These are phyloP conservation scores for Quercus mongolica DNA, from an alignment of 306 rosid genomes.

Conservation along the genomic window DNA sequence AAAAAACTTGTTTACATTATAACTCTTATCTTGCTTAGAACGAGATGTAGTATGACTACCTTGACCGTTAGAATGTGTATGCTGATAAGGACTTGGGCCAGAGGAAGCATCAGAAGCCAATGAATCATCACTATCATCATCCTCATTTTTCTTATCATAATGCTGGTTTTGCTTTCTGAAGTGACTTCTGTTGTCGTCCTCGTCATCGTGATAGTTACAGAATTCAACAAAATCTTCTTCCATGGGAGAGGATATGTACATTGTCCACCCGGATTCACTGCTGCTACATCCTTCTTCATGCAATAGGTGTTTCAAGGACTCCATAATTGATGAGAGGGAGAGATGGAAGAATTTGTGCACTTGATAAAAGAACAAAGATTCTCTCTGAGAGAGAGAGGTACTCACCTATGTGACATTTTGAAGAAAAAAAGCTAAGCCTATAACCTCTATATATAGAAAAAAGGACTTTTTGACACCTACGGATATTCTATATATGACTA, in stretches of 20 bases:
- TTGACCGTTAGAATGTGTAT: conserved; percentile 4
- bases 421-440: not conserved
- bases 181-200: conserved; percentile 10
- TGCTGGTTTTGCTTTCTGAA: not conserved
- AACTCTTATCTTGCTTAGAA: conserved; percentile 43
- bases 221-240: conserved; percentile 55
- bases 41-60: conserved; percentile 21
- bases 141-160: conserved; percentile 18
- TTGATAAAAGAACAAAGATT: not conserved
- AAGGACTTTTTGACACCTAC: too few relatives aligned
- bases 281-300: conserved; percentile 48
- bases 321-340: not conserved
- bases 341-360: not conserved
- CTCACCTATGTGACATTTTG: not conserved
- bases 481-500: too few relatives aligned
- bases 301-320: not conserved
- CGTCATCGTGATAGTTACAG: conserved; percentile 25
- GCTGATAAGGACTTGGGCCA: conserved; percentile 43
- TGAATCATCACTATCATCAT: conserved; percentile 74
- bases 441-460: too few relatives aligned
- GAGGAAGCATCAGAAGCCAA: conserved; percentile 90
- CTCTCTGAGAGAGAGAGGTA: not conserved
- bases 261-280: conserved; percentile 93
- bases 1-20: conserved; percentile 43
- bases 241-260: conserved; percentile 65